A percentile compares a stretch with the other conserved stretches of the same genome.
phyloP scores from a whole-genome alignment of 306 rosid genomes.

The Cicer judaicum region DNA sequence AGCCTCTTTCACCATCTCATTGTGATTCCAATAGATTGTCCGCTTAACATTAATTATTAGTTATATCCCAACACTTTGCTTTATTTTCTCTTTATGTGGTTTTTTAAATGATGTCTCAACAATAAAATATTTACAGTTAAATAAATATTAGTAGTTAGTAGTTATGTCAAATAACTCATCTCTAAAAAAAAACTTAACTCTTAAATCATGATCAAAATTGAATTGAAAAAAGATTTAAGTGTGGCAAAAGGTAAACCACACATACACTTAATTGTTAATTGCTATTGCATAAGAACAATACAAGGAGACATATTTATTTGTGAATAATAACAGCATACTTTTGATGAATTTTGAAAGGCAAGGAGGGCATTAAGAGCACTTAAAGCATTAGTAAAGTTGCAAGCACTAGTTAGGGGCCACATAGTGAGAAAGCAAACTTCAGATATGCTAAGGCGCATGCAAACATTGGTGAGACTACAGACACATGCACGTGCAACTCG shows the following conservation, averaged over 20 bases:
- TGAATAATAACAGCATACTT: background rate
- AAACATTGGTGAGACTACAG: conserved; percentile 84
- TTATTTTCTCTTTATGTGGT: background rate
- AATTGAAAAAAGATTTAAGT: too few species aligned
- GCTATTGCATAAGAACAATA: background rate
- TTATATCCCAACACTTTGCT: background rate
- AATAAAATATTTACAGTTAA: too few species aligned
- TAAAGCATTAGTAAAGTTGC: conserved; percentile 89
- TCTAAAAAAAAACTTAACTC: too few species aligned
- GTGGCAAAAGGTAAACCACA: too few species aligned
- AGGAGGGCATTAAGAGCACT: conserved; percentile 94
- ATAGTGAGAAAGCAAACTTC: conserved; percentile 90
- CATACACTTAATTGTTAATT: too few species aligned
- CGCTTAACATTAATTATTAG: too few species aligned
- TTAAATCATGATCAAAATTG: too few species aligned
- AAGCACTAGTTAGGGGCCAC: conserved; percentile 95
- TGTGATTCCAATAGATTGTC: too few species aligned
- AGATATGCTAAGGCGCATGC: conserved; percentile 92
- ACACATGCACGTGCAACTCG: conserved; percentile 81
- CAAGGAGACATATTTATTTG: background rate
- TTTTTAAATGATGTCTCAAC: background rate
- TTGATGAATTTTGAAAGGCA: conserved; percentile 62
- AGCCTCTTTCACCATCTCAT: too few species aligned
- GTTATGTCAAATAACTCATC: too few species aligned
- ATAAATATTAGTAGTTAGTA: too few species aligned